These are phyloP conservation scores for Scedosporium minutisporum DNA, from an alignment of 2,329 filamentous ascomycete species.

Conservation along the genomic window DNA sequence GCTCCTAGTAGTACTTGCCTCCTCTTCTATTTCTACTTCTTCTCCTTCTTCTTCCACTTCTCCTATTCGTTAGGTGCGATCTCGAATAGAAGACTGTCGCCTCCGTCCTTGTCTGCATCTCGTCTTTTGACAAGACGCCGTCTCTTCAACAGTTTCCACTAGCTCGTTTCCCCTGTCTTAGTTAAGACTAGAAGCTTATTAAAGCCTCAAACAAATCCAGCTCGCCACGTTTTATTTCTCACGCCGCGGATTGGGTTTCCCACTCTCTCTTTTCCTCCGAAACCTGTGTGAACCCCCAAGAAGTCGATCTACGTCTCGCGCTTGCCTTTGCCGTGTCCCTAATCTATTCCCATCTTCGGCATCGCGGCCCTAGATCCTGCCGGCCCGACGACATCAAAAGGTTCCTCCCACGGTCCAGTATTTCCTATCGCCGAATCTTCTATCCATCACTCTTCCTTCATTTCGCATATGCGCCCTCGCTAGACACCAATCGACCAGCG, in stretches of 20 bases:
- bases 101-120: neutral
- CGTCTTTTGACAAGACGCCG: neutral
- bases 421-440: too few relatives aligned
- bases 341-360: neutral
- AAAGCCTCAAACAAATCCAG: too few relatives aligned
- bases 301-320: constrained; percentile 1
- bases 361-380: neutral
- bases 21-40: neutral
- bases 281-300: neutral
- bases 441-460: too few relatives aligned
- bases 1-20: neutral
- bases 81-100: too few relatives aligned
- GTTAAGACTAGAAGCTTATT: neutral
- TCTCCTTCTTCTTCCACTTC: neutral
- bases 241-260: neutral
- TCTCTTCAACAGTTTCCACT: neutral
- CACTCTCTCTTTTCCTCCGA: neutral
- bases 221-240: neutral
- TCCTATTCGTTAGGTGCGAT: neutral
- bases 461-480: too few relatives aligned
- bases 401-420: too few relatives aligned
- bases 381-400: neutral
- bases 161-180: too few relatives aligned
- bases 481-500: too few relatives aligned
- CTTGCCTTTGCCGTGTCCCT: neutral